Percentiles rank a stretch among this genome's conserved stretches.
These are phyloP conservation scores for Cutaneotrichosporon sp. DNA, from an alignment of 1,284 basidiomycete species.

Conservation along the genomic window DNA sequence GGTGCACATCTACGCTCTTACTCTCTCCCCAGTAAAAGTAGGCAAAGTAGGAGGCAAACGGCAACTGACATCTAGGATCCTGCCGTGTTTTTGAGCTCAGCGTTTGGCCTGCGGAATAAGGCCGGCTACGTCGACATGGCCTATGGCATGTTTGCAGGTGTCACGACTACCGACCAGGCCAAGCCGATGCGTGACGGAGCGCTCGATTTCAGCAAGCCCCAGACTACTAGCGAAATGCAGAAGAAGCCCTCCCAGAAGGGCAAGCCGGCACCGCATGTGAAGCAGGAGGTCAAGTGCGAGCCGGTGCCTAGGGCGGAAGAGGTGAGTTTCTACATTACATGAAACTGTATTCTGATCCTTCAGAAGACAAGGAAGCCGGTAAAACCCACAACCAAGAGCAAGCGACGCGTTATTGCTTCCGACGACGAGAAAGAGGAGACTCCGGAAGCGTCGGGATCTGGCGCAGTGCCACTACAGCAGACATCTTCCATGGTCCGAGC, in stretches of 20 bases:
- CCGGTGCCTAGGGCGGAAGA: neutral
- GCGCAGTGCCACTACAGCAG: conserved; percentile 16
- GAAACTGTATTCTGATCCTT: too few relatives aligned
- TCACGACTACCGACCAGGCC: conserved; percentile 15
- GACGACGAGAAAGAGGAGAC: conserved; percentile 30
- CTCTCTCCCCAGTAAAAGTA: conserved; percentile 25
- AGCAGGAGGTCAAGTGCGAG: conserved; percentile 18
- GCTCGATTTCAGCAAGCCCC: conserved; percentile 21
- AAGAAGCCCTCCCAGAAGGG: neutral
- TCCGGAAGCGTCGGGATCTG: neutral
- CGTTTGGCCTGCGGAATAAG: conserved; percentile 22
- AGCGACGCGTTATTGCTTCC: conserved; percentile 31
- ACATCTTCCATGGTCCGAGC: conserved; percentile 35
- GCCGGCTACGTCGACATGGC: conserved; percentile 21
- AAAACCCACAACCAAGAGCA: conserved; percentile 15
- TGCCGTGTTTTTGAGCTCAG: conserved; percentile 30
- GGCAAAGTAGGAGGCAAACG: neutral
- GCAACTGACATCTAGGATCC: conserved; percentile 31
- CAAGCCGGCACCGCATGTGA: neutral
- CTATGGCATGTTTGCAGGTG: conserved; percentile 40
- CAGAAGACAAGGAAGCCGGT: neutral
- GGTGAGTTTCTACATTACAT: neutral
- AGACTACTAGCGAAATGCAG: neutral
- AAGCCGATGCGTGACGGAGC: conserved; percentile 27
- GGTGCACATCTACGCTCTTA: conserved; percentile 40